These are phyloP conservation scores for Sclerotinia glacialis DNA, from an alignment of 2,329 filamentous ascomycete genomes.

Conservation along the genomic window DNA sequence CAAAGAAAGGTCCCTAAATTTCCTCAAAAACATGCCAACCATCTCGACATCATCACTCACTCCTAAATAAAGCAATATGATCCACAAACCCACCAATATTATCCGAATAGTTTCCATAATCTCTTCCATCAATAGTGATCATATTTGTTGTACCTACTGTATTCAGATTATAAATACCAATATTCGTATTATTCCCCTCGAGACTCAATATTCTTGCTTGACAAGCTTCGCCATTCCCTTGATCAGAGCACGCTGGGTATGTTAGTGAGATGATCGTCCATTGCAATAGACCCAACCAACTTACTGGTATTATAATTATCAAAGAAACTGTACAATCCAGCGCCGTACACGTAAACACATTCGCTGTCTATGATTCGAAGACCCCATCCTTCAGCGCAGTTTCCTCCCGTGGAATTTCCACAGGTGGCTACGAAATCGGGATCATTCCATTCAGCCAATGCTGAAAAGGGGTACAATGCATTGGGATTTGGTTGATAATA, in stretches of 20 bases:
- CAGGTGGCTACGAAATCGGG: not conserved
- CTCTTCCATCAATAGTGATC: conserved; percentile 28
- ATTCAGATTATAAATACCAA: conserved; percentile 31
- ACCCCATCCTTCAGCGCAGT: conserved; percentile 21
- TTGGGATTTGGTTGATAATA: conserved; percentile 21
- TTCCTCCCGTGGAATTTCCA: conserved; percentile 4
- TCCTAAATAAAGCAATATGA: conserved; percentile 16
- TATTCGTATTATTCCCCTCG: conserved; percentile 23
- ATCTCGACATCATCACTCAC: not conserved
- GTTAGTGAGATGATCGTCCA: not conserved
- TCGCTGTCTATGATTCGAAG: conserved; percentile 16
- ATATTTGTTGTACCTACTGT: conserved; percentile 31
- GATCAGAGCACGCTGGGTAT: conserved; percentile 5
- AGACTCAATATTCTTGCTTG: conserved; percentile 31
- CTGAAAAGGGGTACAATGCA: conserved; percentile 7
- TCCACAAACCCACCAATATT: conserved; percentile 25
- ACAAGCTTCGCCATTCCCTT: conserved; percentile 21
- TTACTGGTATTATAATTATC: conserved; percentile 19
- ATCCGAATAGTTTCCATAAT: conserved; percentile 23
- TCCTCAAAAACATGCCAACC: not conserved
- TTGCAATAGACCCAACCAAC: not conserved
- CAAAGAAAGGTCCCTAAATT: not conserved
- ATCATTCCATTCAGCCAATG: conserved; percentile 17
- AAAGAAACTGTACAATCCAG: conserved; percentile 22
- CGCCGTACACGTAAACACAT: conserved; percentile 10